Conservation (phyloP, 1,139 yeast genomes). For the Kurtzmaniella quercitrusa region DNA sequence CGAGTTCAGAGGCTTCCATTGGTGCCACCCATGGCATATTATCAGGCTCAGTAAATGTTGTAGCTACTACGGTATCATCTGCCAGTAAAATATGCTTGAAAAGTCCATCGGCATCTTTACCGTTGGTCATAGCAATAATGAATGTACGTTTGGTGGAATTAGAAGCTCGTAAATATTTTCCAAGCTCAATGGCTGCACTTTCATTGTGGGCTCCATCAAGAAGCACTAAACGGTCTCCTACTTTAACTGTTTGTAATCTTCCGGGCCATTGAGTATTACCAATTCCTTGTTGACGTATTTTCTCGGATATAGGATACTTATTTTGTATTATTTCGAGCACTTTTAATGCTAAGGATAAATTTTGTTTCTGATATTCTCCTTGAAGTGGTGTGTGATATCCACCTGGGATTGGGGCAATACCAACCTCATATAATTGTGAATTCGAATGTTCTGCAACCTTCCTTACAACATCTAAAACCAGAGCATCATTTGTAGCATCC, state of each 20-base stretch:
- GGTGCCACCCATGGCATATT: constrained; percentile 91
- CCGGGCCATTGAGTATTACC: constrained; percentile 56
- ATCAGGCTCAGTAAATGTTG: constrained; percentile 65
- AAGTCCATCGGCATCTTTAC: constrained; percentile 57
- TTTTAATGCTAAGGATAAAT: constrained; percentile 66
- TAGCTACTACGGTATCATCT: constrained; percentile 56
- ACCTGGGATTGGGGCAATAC: constrained; percentile 12
- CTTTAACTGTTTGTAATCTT: constrained; percentile 47
- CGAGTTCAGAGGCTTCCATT: constrained; percentile 36
- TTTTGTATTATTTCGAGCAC: constrained; percentile 40
- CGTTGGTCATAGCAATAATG: constrained; percentile 71
- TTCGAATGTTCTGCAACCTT: constrained; percentile 15
- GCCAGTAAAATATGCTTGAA: constrained; percentile 46
- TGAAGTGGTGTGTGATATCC: constrained; percentile 48
- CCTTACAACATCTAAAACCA: constrained; percentile 44
- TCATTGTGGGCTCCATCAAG: constrained; percentile 94
- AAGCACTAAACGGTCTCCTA: constrained; percentile 33
- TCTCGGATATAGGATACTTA: constrained; percentile 10
- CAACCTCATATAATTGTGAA: constrained; percentile 18
- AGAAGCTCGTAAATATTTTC: constrained; percentile 24
- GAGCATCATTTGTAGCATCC: constrained; percentile 59
- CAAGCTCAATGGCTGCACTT: constrained; percentile 72
- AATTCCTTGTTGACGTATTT: constrained; percentile 48
- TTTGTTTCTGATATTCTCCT: constrained; percentile 71
- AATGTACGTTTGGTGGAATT: constrained; percentile 44